Evolutionary conservation across 176 grass and related monocot species (phyloP).

Genomic region (Microstegium vimineum): DNA sequence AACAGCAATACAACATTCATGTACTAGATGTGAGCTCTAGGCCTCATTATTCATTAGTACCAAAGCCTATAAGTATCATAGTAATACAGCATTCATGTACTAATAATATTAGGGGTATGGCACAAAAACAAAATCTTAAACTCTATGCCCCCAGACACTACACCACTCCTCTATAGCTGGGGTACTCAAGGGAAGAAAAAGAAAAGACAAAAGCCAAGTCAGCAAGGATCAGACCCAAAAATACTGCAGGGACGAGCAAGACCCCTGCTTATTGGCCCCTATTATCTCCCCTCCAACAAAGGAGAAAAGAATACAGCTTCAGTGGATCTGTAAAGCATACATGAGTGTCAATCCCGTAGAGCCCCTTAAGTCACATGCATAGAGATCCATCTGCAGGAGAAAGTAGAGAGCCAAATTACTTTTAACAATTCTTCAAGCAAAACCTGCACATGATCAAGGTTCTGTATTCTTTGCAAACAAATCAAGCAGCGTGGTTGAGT

Average conservation of each 20-base stretch:
- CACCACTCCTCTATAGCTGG: neutral
- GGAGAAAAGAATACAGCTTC: neutral
- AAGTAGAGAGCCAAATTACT: neutral
- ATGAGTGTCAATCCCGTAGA: neutral
- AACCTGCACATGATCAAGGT: neutral
- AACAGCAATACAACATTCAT: neutral
- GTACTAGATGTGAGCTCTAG: neutral
- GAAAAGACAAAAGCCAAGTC: neutral
- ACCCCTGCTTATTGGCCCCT: neutral
- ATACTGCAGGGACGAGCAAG: neutral
- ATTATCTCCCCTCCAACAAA: neutral
- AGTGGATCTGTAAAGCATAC: slow-evolving; percentile 14
- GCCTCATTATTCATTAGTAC: neutral
- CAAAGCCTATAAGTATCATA: neutral
- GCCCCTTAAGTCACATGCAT: neutral
- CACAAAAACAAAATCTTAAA: neutral
- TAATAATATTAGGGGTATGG: neutral
- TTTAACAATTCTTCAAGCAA: neutral
- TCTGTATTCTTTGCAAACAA: neutral
- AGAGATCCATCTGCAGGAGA: slow-evolving; percentile 23
- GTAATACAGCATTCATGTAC: neutral
- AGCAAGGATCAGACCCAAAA: slow-evolving; percentile 24
- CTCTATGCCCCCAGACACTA: neutral
- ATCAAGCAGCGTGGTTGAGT: neutral
- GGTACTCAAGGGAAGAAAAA: neutral